Conservation (phyloP, 2,329 filamentous ascomycete genomes). For the Leptographium lundbergii region DNA sequence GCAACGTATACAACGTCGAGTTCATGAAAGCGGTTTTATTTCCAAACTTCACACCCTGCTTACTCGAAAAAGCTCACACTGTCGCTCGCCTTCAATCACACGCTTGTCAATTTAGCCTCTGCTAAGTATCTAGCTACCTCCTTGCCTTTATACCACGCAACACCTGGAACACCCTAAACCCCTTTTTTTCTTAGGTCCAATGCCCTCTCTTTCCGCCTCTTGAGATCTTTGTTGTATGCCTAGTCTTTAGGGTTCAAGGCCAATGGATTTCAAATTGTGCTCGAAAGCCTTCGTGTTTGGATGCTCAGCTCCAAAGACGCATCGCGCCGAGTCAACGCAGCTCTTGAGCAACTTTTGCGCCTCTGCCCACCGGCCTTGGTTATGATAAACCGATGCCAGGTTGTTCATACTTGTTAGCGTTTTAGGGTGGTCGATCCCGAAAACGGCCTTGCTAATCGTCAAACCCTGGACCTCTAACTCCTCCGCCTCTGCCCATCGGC, state of each 20-base stretch:
- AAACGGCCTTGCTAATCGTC: background rate
- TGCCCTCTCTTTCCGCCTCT: background rate
- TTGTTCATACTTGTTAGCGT: background rate
- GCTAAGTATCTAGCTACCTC: too few relatives aligned
- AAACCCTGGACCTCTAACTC: constrained; percentile 7
- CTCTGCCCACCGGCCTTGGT: constrained; percentile 3
- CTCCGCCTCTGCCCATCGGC: constrained; percentile 4
- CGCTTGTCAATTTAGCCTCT: too few relatives aligned
- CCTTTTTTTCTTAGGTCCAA: background rate
- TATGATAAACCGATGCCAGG: background rate
- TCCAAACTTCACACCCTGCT: too few relatives aligned
- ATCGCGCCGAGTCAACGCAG: background rate
- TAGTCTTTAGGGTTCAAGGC: background rate
- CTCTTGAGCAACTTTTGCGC: background rate
- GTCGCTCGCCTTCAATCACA: too few relatives aligned
- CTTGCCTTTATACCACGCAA: too few relatives aligned
- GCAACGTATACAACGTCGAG: too few relatives aligned
- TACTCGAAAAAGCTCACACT: too few relatives aligned
- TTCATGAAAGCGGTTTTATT: too few relatives aligned
- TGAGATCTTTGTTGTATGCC: background rate
- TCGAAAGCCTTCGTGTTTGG: background rate
- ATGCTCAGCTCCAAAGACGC: background rate
- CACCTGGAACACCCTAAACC: too few relatives aligned
- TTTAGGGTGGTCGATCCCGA: constrained; percentile 1
- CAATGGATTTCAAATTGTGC: background rate